Conservation (phyloP, 208 protist species). For the Crithidia bombi region DNA sequence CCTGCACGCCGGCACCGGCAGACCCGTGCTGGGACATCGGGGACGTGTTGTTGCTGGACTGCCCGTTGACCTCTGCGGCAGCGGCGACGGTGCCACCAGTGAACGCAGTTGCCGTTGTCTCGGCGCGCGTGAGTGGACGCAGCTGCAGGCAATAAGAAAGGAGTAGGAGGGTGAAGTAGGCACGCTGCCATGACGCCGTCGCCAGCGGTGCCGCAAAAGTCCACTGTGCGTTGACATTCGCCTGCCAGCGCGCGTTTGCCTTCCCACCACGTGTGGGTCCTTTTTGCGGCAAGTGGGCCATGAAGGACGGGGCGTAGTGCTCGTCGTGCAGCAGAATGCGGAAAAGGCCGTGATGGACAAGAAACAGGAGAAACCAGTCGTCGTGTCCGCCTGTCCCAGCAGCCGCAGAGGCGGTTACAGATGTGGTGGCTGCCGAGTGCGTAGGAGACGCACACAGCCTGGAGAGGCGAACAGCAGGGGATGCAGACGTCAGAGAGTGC, state of each 20-base stretch:
- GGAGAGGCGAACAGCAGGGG: not conserved
- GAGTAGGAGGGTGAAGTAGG: constrained; percentile 15
- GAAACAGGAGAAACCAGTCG: constrained; percentile 25
- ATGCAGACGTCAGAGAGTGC: not conserved
- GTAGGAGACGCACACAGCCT: constrained; percentile 2
- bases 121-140: not conserved
- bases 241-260: not conserved
- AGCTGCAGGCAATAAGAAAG: constrained; percentile 31
- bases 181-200: constrained; percentile 13
- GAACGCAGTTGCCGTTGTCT: not conserved
- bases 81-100: not conserved
- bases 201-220: no score
- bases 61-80: not conserved
- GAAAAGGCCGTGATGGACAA: constrained; percentile 53
- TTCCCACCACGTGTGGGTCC: not conserved
- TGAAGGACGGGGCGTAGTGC: constrained; percentile 34
- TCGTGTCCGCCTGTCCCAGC: not conserved
- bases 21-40: not conserved
- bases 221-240: not conserved
- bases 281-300: constrained; percentile 6
- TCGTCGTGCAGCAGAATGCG: constrained; percentile 44
- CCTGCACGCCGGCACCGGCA: not conserved
- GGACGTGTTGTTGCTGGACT: not conserved
- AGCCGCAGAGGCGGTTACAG: constrained; percentile 1
- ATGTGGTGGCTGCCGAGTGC: not conserved